These are phyloP conservation scores for Maudiozyma humilis DNA, from an alignment of 1,139 yeast genomes.

Conservation along the genomic window DNA sequence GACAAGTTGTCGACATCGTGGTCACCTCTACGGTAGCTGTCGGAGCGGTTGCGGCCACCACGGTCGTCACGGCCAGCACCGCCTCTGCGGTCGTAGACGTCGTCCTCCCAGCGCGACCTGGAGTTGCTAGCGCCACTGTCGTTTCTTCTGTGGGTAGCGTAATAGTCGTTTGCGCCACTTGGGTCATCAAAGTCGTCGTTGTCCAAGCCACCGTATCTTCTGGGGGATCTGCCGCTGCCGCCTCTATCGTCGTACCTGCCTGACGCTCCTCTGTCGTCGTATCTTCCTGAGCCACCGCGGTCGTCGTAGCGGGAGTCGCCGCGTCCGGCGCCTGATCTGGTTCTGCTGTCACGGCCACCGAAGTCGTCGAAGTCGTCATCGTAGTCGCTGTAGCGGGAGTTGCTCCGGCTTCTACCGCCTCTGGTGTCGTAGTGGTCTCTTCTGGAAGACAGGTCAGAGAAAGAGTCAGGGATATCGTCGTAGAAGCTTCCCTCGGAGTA, in stretches of 20 bases:
- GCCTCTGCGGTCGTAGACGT: slow-evolving; percentile 40
- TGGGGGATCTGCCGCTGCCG: slow-evolving; percentile 5
- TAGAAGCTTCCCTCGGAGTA: slow-evolving; percentile 25
- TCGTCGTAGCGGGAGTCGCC: slow-evolving; percentile 7
- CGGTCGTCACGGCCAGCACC: slow-evolving; percentile 5
- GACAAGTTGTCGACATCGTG: slow-evolving; percentile 30
- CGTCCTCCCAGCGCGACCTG: slow-evolving; percentile 72
- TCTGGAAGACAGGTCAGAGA: slow-evolving; percentile 21
- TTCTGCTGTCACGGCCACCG: slow-evolving; percentile 9
- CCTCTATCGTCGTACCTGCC: slow-evolving; percentile 7
- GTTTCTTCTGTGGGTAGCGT: slow-evolving; percentile 21
- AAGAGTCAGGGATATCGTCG: slow-evolving; percentile 32
- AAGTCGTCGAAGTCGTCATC: slow-evolving; percentile 30
- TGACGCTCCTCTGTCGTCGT: slow-evolving; percentile 9
- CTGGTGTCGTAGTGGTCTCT: slow-evolving; percentile 15
- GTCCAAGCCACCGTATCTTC: slow-evolving; percentile 9
- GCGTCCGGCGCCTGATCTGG: not conserved
- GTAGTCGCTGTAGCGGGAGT: slow-evolving; percentile 34
- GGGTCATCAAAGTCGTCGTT: slow-evolving; percentile 16
- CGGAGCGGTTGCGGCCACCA: slow-evolving; percentile 2
- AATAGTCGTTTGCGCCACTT: slow-evolving; percentile 35
- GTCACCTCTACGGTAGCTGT: slow-evolving; percentile 9
- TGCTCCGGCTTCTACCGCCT: slow-evolving; percentile 25
- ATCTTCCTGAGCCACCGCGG: not conserved
- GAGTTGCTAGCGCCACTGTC: slow-evolving; percentile 13